Evolutionary conservation across 768 basidiomycete genomes (phyloP).

Genomic region (Cubamyces sp.): DNA sequence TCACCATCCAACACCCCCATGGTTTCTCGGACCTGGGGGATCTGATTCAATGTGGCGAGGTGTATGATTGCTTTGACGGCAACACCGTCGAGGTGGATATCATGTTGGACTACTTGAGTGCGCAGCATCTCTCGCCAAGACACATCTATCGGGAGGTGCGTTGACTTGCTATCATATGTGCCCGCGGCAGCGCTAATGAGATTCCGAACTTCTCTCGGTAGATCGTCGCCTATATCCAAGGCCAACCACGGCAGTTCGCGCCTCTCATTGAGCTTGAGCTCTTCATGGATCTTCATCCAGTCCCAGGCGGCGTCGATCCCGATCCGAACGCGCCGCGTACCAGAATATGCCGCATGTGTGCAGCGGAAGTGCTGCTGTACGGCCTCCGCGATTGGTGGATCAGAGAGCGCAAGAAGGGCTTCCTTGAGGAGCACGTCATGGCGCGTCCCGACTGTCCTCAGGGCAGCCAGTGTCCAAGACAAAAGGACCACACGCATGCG

Average conservation of each 20-base stretch:
- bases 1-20: constrained; percentile 68
- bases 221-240: constrained; percentile 65
- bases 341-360: constrained; percentile 72
- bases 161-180: neutral
- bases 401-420: constrained; percentile 72
- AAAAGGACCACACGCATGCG: constrained; percentile 72
- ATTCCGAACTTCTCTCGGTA: constrained; percentile 33
- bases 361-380: constrained; percentile 74
- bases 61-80: constrained; percentile 80
- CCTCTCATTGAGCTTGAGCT: constrained; percentile 71
- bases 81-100: constrained; percentile 84
- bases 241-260: constrained; percentile 64
- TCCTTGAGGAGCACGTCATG: constrained; percentile 56
- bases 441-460: constrained; percentile 71
- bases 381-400: constrained; percentile 86
- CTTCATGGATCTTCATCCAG: constrained; percentile 69
- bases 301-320: constrained; percentile 57
- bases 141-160: constrained; percentile 79
- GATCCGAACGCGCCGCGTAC: constrained; percentile 61
- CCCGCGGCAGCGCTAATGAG: neutral
- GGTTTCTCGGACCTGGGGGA: constrained; percentile 71
- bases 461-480: constrained; percentile 59
- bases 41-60: constrained; percentile 71
- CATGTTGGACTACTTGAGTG: constrained; percentile 78
- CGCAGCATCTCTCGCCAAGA: constrained; percentile 62